A percentile compares a stretch with the other conserved stretches of the same genome.
Conservation (phyloP, 768 basidiomycete genomes). For the Agrocybe praecox region DNA sequence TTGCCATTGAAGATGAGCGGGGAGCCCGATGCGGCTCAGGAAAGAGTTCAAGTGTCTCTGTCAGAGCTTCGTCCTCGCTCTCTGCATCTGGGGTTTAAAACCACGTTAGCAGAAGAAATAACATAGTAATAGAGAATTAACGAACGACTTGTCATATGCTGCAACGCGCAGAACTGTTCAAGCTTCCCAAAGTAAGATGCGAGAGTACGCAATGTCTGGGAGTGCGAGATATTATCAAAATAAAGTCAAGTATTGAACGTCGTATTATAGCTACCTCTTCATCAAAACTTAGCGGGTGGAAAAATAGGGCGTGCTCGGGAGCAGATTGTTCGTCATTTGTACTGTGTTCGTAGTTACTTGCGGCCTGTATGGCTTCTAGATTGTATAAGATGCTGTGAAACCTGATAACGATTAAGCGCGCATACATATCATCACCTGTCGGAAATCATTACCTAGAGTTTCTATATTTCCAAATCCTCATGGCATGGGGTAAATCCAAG, state of each 20-base stretch:
- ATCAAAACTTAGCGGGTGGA: constrained; percentile 63
- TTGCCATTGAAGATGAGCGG: constrained; percentile 58
- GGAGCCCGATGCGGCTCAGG: constrained; percentile 60
- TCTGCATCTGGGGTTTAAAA: not conserved
- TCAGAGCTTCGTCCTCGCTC: not conserved
- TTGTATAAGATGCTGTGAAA: constrained; percentile 56
- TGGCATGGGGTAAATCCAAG: constrained; percentile 56
- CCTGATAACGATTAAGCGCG: constrained; percentile 16
- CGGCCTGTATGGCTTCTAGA: constrained; percentile 49
- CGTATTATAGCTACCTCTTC: constrained; percentile 45
- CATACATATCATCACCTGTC: not conserved
- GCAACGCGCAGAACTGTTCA: constrained; percentile 51
- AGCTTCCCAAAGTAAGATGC: constrained; percentile 64
- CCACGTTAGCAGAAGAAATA: not conserved
- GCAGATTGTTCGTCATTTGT: constrained; percentile 10
- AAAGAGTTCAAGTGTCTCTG: constrained; percentile 22
- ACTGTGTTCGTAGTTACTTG: constrained; percentile 29
- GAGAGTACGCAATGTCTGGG: constrained; percentile 54
- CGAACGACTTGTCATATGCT: constrained; percentile 6
- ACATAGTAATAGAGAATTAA: not conserved
- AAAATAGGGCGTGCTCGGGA: constrained; percentile 38
- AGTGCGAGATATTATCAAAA: not conserved
- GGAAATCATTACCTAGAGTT: constrained; percentile 48
- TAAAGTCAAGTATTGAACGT: not conserved
- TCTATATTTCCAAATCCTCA: constrained; percentile 59